These are phyloP conservation scores for Pilobolus umbonatus DNA, from an alignment of 192 early-diverging fungal species.

Conservation along the genomic window DNA sequence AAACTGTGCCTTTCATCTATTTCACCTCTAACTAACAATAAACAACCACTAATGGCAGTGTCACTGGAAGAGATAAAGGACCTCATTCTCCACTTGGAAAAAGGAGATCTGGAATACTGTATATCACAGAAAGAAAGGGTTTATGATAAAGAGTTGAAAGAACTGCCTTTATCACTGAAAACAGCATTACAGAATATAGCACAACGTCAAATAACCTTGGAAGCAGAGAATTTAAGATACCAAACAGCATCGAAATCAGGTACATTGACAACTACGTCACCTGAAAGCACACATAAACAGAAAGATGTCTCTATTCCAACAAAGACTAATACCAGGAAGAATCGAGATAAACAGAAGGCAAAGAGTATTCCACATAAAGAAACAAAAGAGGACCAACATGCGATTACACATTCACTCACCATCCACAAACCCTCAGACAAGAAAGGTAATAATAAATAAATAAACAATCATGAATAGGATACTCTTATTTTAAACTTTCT, in stretches of 20 bases:
- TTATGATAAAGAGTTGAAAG: constrained; percentile 7
- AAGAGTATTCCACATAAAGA: neutral
- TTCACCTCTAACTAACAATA: neutral
- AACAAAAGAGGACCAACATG: neutral
- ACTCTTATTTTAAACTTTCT: constrained; percentile 1
- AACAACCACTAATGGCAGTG: neutral
- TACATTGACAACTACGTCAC: constrained; percentile 25
- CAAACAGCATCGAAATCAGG: constrained; percentile 16
- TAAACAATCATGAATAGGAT: neutral
- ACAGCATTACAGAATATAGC: constrained; percentile 12
- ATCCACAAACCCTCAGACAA: too few species aligned
- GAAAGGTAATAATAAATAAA: too few species aligned
- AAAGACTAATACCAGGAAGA: too few species aligned
- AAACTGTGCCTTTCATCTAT: neutral
- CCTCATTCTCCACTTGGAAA: constrained; percentile 17
- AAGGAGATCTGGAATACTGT: constrained; percentile 25
- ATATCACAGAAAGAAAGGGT: constrained; percentile 1
- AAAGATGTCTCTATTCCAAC: too few species aligned
- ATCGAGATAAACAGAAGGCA: too few species aligned
- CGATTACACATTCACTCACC: too few species aligned
- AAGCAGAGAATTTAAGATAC: constrained; percentile 21
- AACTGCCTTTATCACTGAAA: constrained; percentile 1
- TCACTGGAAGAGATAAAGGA: constrained; percentile 16
- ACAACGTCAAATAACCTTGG: constrained; percentile 14
- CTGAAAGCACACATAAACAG: too few species aligned